Base-by-base conservation (phyloP, 768 basidiomycete species). In the Cubamyces lactineus region DNA sequence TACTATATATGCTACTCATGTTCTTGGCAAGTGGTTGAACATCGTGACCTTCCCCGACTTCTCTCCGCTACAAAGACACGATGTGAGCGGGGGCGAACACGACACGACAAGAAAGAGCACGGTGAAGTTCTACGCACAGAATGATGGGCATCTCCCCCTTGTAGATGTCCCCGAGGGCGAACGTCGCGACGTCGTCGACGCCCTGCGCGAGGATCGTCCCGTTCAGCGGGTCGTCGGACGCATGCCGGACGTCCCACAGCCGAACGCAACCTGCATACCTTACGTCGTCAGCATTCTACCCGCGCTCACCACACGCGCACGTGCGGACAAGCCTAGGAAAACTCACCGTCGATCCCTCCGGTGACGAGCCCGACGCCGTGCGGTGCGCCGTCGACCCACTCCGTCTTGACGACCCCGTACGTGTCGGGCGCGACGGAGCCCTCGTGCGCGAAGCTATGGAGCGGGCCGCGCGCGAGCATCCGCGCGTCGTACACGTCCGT, bases 401-500 rank as follows among this genome's bases (percentile, higher is more conserved):
- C 72, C 21, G 77, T 76, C 40, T 81, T 77, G 2, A 82, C 77
- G 26, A 87, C 72, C 0, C 87, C 88, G 69, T 75, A 87, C 2
- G 62, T 63, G 23, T 65, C 62, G 1, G 13, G 38, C 11, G 24
- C 61, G 38, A 24, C 43, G 53, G 24, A 69, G 61, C 6, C 75
- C 9, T 72, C 74, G 62, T 91, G 89, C 43, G 68, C 65, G 66
- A 85, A 86, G 17, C 76, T 73, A 57, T 78, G 80, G 46, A 89
- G 67, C 13, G 78, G 72, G 1, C 81, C 80, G 15, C 75, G 73
- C 21, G 75, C 70, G 17, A 87, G 67, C 68, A 78, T 83, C 12
- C 89, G 82, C 1, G 79, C 67, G 69, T 91, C 89, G 63, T 90
- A 91, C 3, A 91, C 71, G 57, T 89, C 84, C 1, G 77, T 74